Evolutionary conservation across 1,139 yeast genomes (phyloP).

Genomic region (Nakaseomyces delphensis): DNA sequence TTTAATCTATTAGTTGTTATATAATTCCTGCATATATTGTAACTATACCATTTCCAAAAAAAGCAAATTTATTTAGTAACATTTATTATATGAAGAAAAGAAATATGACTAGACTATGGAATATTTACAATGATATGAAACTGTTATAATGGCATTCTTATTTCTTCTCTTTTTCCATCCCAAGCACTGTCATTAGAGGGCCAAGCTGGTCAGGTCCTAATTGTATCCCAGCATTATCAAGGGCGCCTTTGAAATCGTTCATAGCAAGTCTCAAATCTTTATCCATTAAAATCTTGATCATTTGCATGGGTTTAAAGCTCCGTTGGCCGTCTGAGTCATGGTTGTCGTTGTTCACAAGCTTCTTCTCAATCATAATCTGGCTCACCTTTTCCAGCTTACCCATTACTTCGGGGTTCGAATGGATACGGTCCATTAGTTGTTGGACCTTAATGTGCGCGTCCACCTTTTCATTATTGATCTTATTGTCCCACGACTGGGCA

Average conservation of each 20-base stretch:
- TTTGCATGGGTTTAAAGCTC: slow-evolving; percentile 19
- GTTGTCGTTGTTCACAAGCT: slow-evolving; percentile 16
- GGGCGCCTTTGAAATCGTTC: slow-evolving; percentile 20
- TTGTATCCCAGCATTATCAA: slow-evolving; percentile 21
- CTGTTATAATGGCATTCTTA: background rate
- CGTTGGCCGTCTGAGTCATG: slow-evolving; percentile 11
- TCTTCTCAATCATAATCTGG: slow-evolving; percentile 19
- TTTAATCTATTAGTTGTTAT: background rate
- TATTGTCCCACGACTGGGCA: slow-evolving; percentile 26
- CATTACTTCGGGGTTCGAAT: slow-evolving; percentile 19
- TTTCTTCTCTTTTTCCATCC: slow-evolving; percentile 16
- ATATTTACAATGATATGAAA: background rate
- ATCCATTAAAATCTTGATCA: slow-evolving; percentile 24
- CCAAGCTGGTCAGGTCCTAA: slow-evolving; percentile 25
- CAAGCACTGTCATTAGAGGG: slow-evolving; percentile 25
- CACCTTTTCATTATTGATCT: slow-evolving; percentile 15
- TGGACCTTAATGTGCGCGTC: slow-evolving; percentile 23
- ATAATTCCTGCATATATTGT: slow-evolving; percentile 1
- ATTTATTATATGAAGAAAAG: too few species aligned
- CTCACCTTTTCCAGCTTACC: slow-evolving; percentile 18
- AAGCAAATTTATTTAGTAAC: too few species aligned
- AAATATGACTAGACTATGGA: background rate
- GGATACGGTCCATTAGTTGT: slow-evolving; percentile 22
- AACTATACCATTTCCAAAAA: too few species aligned
- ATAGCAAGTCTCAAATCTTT: slow-evolving; percentile 23